These are phyloP conservation scores for Laburnicola sp. DNA, from an alignment of 2,329 filamentous ascomycete species.

Conservation along the genomic window DNA sequence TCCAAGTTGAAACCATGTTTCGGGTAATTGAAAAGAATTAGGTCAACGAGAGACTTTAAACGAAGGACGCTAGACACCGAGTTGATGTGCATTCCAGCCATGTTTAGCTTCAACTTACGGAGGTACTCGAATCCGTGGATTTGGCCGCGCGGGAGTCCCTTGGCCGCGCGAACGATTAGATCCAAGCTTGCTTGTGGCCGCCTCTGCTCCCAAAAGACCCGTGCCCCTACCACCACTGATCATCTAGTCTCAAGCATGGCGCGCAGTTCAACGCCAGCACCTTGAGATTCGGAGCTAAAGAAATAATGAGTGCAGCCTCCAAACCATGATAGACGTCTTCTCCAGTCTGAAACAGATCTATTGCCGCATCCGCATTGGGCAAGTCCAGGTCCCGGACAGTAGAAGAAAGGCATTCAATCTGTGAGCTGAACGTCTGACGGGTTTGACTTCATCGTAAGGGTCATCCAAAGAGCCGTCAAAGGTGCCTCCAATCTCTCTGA, in stretches of 20 bases:
- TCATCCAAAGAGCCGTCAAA: no score
- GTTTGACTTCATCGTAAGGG: background rate
- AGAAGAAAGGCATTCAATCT: background rate
- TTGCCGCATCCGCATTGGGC: background rate
- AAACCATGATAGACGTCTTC: background rate
- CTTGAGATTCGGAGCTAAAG: conserved; percentile 1
- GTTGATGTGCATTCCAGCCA: background rate
- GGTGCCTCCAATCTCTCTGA: background rate
- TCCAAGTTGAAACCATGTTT: background rate
- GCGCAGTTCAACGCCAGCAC: background rate
- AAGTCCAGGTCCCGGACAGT: background rate
- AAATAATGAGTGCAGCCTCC: conserved; percentile 2
- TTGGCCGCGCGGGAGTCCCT: background rate
- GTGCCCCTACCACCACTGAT: background rate
- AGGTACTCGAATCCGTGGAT: conserved; percentile 1
- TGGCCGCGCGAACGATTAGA: background rate
- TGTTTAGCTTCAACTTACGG: background rate
- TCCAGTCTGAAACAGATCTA: background rate
- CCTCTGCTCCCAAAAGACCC: no score
- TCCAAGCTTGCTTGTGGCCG: background rate
- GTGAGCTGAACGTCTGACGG: background rate
- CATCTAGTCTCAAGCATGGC: background rate
- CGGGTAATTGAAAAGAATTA: background rate
- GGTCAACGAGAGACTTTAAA: background rate
- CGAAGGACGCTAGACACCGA: background rate